These are phyloP conservation scores for Hygrophoropsis aurantiaca DNA, from an alignment of 768 basidiomycete genomes.

Conservation along the genomic window DNA sequence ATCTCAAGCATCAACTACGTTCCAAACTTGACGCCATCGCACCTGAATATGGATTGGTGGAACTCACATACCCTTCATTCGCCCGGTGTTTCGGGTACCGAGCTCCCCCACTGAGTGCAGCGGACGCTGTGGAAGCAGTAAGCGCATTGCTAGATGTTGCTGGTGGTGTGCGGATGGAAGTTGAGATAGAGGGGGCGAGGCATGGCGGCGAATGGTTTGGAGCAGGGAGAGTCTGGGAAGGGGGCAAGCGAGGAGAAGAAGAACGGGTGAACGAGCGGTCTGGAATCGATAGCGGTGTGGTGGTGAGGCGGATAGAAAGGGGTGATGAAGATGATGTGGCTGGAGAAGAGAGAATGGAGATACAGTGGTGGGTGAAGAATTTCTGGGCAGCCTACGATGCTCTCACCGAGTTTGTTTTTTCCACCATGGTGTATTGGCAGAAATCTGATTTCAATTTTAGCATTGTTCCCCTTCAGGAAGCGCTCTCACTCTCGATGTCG, in stretches of 20 bases:
- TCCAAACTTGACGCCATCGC: slow-evolving; percentile 85
- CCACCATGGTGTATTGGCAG: neutral
- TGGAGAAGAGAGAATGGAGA: slow-evolving; percentile 43
- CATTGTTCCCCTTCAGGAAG: slow-evolving; percentile 66
- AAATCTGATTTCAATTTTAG: too few species aligned
- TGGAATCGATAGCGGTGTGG: slow-evolving; percentile 26
- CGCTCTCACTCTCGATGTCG: slow-evolving; percentile 85
- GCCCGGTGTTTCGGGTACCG: slow-evolving; percentile 89
- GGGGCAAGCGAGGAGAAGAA: slow-evolving; percentile 38
- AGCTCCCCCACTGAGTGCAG: slow-evolving; percentile 83
- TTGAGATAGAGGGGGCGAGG: slow-evolving; percentile 83
- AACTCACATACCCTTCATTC: slow-evolving; percentile 93
- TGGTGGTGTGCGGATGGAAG: slow-evolving; percentile 83
- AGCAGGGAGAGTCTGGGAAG: slow-evolving; percentile 76
- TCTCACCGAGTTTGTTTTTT: slow-evolving; percentile 74
- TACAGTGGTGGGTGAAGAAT: slow-evolving; percentile 85
- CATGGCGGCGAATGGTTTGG: slow-evolving; percentile 98
- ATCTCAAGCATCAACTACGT: slow-evolving; percentile 79
- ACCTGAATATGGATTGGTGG: slow-evolving; percentile 92
- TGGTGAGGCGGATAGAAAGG: slow-evolving; percentile 18
- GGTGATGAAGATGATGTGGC: slow-evolving; percentile 31
- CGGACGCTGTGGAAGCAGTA: slow-evolving; percentile 91
- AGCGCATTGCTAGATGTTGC: slow-evolving; percentile 88
- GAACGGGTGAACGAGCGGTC: slow-evolving; percentile 36
- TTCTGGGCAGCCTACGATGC: slow-evolving; percentile 97